Conservation (phyloP, 2,329 filamentous ascomycete genomes). For the Lecanicillium sp. region DNA sequence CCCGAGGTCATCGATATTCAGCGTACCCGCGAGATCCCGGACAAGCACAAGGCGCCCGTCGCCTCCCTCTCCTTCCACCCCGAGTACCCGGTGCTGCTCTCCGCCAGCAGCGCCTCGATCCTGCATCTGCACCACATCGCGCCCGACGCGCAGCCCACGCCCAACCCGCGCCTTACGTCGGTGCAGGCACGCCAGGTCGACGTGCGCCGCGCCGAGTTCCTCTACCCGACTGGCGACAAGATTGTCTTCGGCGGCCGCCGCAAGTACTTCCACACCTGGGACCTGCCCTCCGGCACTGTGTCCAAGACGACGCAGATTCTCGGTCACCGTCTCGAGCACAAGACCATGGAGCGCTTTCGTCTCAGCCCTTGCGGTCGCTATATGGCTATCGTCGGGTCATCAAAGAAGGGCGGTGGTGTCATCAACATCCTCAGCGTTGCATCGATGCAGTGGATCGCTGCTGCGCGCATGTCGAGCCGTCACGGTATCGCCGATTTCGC, state of each 20-base stretch:
- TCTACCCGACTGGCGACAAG: constrained; percentile 63
- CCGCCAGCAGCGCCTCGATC: constrained; percentile 78
- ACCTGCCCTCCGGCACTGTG: constrained; percentile 72
- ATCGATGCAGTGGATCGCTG: constrained; percentile 81
- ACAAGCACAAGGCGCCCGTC: constrained; percentile 71
- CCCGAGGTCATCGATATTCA: constrained; percentile 90
- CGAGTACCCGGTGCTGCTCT: constrained; percentile 78
- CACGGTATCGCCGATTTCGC: constrained; percentile 84
- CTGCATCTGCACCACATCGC: constrained; percentile 87
- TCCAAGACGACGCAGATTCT: constrained; percentile 75
- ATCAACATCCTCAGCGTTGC: constrained; percentile 76
- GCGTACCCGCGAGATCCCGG: constrained; percentile 76
- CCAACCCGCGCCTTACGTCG: constrained; percentile 85
- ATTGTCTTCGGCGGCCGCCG: constrained; percentile 86
- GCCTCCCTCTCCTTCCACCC: constrained; percentile 87
- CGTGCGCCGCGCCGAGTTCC: constrained; percentile 77
- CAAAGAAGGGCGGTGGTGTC: constrained; percentile 78
- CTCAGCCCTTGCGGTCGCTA: constrained; percentile 80
- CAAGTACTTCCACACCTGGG: constrained; percentile 91
- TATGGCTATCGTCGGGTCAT: constrained; percentile 75
- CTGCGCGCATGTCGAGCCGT: constrained; percentile 73
- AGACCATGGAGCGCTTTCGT: constrained; percentile 85
- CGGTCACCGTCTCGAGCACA: constrained; percentile 74
- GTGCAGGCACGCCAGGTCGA: constrained; percentile 80
- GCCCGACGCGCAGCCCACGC: constrained; percentile 64